phyloP scores from a whole-genome alignment of 768 basidiomycete genomes.

The Suillus tomentosus region DNA sequence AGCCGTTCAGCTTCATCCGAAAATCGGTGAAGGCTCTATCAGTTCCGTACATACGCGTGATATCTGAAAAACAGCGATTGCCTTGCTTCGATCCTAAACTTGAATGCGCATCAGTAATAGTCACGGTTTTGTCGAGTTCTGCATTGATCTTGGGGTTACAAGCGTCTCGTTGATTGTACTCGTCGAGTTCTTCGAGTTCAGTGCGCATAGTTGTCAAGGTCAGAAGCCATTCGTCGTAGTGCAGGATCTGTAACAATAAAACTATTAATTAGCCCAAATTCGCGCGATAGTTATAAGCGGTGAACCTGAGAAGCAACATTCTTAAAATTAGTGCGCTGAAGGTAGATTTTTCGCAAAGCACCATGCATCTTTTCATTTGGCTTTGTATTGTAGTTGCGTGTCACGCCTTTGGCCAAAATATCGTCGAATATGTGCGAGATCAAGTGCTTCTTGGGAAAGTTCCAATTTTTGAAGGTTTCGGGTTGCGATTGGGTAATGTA shows the following conservation, averaged over 20 bases:
- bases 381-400: slow-evolving; percentile 34
- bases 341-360: slow-evolving; percentile 24
- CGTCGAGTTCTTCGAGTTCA: slow-evolving; percentile 10
- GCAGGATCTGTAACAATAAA: slow-evolving; percentile 11
- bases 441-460: slow-evolving; percentile 36
- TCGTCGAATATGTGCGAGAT: slow-evolving; percentile 34
- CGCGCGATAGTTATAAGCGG: slow-evolving; percentile 15
- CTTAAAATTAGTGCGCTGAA: slow-evolving; percentile 36
- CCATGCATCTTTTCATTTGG: slow-evolving; percentile 35
- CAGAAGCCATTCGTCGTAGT: neutral
- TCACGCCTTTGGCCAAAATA: slow-evolving; percentile 20
- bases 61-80: too few relatives aligned
- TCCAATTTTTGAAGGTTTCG: slow-evolving; percentile 26
- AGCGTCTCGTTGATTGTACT: slow-evolving; percentile 29
- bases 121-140: too few relatives aligned
- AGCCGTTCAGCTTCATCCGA: slow-evolving; percentile 10
- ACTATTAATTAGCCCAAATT: neutral
- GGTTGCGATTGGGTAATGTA: neutral
- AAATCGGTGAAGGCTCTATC: slow-evolving; percentile 8
- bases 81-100: too few relatives aligned
- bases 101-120: too few relatives aligned
- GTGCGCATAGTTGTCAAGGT: slow-evolving; percentile 10
- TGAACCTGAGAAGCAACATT: slow-evolving; percentile 35
- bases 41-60: neutral
- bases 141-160: slow-evolving; percentile 12